Percentiles rank a stretch among this genome's conserved stretches.
These are phyloP conservation scores for Trichoderma pleuroti DNA, from an alignment of 2,329 filamentous ascomycete genomes.

Conservation along the genomic window DNA sequence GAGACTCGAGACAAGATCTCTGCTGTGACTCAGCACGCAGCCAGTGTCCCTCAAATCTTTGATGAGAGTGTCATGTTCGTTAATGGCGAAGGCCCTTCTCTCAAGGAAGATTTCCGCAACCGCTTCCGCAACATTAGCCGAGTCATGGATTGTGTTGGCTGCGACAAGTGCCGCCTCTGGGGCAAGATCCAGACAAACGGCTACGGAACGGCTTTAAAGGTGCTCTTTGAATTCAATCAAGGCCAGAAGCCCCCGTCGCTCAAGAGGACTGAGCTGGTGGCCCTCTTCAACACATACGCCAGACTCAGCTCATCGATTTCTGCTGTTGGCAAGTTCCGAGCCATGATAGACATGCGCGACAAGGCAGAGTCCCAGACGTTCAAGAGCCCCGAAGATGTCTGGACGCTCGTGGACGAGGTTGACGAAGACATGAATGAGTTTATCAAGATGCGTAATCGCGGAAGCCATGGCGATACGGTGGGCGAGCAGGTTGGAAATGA, in stretches of 20 bases:
- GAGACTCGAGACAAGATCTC: conserved; percentile 78
- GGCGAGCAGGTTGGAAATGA: conserved; percentile 62
- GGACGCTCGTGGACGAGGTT: conserved; percentile 31
- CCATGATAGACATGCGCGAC: conserved; percentile 42
- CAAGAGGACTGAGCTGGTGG: conserved; percentile 86
- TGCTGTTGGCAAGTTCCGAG: conserved; percentile 68
- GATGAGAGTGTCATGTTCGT: conserved; percentile 96
- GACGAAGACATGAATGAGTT: conserved; percentile 29
- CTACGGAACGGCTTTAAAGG: conserved; percentile 91
- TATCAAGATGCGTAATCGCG: conserved; percentile 32
- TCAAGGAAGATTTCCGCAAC: conserved; percentile 97
- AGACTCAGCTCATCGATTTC: conserved; percentile 77
- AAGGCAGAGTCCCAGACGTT: conserved; percentile 25
- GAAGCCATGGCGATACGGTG: conserved; percentile 34
- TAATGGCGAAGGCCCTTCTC: conserved; percentile 65
- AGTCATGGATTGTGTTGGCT: conserved; percentile 97
- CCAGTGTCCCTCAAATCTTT: conserved; percentile 75
- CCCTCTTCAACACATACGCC: conserved; percentile 89
- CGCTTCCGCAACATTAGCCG: conserved; percentile 95
- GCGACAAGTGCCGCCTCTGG: conserved; percentile 97
- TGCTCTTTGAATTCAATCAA: conserved; percentile 89
- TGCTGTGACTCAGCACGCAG: conserved; percentile 67
- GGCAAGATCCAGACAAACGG: conserved; percentile 94
- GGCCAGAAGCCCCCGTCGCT: conserved; percentile 66
- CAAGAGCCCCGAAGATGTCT: not conserved